Evolutionary conservation across 2,329 filamentous ascomycete species (phyloP).

Genomic region (Ilyonectria destructans): DNA sequence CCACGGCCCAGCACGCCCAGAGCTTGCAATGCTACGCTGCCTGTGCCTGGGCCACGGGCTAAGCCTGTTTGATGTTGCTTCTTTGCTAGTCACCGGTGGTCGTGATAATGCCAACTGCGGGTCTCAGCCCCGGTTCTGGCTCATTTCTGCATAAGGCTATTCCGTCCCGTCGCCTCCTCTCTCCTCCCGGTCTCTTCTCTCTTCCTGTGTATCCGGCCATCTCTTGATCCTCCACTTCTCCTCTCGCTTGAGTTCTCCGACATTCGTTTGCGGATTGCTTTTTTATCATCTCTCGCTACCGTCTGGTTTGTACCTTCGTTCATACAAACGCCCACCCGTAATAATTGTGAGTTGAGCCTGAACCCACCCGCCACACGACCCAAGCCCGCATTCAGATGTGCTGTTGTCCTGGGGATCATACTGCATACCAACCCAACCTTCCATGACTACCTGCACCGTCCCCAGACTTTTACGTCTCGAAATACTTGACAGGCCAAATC

Average conservation of each 20-base stretch:
- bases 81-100: constrained; percentile 37
- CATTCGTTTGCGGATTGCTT: constrained; percentile 2
- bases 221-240: constrained; percentile 4
- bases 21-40: constrained; percentile 29
- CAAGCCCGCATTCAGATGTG: constrained; percentile 1
- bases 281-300: constrained; percentile 15
- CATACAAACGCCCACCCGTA: constrained; percentile 26
- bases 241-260: constrained; percentile 1
- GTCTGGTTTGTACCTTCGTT: constrained; percentile 25
- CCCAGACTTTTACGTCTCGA: background rate
- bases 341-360: constrained; percentile 24
- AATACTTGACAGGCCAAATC: background rate
- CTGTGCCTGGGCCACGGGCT: constrained; percentile 37
- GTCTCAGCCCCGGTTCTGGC: constrained; percentile 41
- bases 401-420: constrained; percentile 22
- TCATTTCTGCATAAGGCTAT: constrained; percentile 45
- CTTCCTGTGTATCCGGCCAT: constrained; percentile 1
- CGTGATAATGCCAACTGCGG: constrained; percentile 49
- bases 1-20: constrained; percentile 11
- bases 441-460: constrained; percentile 6
- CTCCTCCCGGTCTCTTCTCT: constrained; percentile 7
- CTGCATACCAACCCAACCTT: constrained; percentile 22
- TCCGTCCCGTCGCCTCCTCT: constrained; percentile 26
- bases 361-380: constrained; percentile 21
- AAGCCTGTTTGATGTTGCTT: constrained; percentile 44